Evolutionary conservation across 306 rosid genomes (phyloP).

Genomic region (Gleditsia sinensis): DNA sequence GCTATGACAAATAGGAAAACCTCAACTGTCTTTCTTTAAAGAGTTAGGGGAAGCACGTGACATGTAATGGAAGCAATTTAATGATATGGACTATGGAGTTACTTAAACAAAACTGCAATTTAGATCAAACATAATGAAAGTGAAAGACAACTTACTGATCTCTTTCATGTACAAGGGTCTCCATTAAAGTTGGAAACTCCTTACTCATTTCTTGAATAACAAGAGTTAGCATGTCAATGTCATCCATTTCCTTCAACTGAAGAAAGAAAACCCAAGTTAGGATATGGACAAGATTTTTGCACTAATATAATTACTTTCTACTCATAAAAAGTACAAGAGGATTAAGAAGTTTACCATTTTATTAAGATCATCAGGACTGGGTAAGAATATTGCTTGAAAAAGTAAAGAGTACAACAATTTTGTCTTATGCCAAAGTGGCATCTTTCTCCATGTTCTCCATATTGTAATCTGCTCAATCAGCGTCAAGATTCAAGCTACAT

Average conservation of each 20-base stretch:
- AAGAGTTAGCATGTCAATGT: conserved; percentile 87
- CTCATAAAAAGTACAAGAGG: conserved; percentile 22
- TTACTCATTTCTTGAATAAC: conserved; percentile 91
- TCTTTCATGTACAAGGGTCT: conserved; percentile 92
- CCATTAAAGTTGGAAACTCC: conserved; percentile 93
- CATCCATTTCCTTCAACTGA: conserved; percentile 91
- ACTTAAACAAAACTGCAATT: conserved; percentile 19
- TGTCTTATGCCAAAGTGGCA: conserved; percentile 93
- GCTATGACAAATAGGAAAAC: conserved; percentile 8
- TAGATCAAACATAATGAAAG: not conserved
- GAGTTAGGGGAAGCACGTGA: conserved; percentile 10
- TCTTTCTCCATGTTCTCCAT: conserved; percentile 87
- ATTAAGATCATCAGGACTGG: conserved; percentile 74
- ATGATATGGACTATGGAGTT: not conserved
- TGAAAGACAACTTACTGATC: conserved; percentile 69
- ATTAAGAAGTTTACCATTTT: conserved; percentile 63
- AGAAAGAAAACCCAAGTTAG: conserved; percentile 40
- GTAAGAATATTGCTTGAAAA: conserved; percentile 83
- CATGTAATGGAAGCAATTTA: not conserved
- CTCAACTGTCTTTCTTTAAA: not conserved
- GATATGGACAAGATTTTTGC: conserved; percentile 25
- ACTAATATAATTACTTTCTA: conserved; percentile 7
- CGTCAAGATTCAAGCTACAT: conserved; percentile 23
- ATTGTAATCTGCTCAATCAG: conserved; percentile 71
- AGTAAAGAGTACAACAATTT: conserved; percentile 68